Conservation (phyloP, 352 stramenopile species). For the Pythium sp. region DNA sequence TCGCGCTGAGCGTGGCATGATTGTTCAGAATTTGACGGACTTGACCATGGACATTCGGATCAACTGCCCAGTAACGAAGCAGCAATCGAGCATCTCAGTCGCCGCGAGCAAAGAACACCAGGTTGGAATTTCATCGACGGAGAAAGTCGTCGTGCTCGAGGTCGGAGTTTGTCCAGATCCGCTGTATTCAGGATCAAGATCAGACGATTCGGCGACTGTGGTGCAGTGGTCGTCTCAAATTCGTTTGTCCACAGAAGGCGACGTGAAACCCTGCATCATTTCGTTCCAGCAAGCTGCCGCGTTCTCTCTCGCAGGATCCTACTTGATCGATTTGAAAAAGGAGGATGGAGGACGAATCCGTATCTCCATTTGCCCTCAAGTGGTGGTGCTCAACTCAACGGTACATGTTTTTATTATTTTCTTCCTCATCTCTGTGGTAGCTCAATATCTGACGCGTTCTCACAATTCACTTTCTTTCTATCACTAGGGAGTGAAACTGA, state of each 20-base stretch:
- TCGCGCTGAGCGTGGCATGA: slow-evolving; percentile 20
- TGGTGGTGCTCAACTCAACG: slow-evolving; percentile 61
- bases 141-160: slow-evolving; percentile 15
- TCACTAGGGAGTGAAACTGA: slow-evolving; percentile 15
- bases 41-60: slow-evolving; percentile 9
- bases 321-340: slow-evolving; percentile 36
- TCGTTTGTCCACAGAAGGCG: slow-evolving; percentile 13
- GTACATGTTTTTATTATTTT: slow-evolving; percentile 21
- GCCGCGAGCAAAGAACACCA: slow-evolving; percentile 9
- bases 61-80: slow-evolving; percentile 7
- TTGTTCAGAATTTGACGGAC: slow-evolving; percentile 17
- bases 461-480: background rate
- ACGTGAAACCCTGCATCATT: slow-evolving; percentile 20
- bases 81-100: slow-evolving; percentile 3
- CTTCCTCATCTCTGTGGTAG: background rate
- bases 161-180: slow-evolving; percentile 6
- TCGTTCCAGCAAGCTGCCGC: slow-evolving; percentile 2
- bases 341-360: slow-evolving; percentile 28
- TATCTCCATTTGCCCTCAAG: slow-evolving; percentile 40
- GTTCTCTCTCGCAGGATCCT: slow-evolving; percentile 23
- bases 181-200: background rate
- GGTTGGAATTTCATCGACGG: slow-evolving; percentile 11
- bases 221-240: slow-evolving; percentile 21
- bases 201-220: background rate
- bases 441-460: background rate